These are phyloP conservation scores for Adansonia rubrostipa DNA, from an alignment of 441 rosid genomes.

Conservation along the genomic window DNA sequence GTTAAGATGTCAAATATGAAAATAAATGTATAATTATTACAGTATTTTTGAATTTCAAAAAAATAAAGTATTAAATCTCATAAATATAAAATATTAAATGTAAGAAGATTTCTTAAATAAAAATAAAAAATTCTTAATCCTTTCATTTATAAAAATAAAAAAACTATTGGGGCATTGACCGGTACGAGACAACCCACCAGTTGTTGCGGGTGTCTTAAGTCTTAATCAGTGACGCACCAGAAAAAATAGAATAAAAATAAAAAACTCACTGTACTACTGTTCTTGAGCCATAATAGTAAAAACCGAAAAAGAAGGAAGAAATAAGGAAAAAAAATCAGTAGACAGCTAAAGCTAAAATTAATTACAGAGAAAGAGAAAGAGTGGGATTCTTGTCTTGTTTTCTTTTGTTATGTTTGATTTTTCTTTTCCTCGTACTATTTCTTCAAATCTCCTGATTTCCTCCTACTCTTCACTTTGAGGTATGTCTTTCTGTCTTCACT, in stretches of 20 bases:
- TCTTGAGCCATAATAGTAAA: no score
- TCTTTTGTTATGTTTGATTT: constrained; percentile 11
- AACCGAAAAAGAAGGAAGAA: constrained; percentile 22
- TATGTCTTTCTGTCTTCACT: neutral
- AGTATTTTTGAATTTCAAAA: no score
- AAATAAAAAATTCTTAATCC: no score
- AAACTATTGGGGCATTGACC: constrained; percentile 3
- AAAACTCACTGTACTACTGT: no score
- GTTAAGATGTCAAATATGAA: no score
- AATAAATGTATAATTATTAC: no score
- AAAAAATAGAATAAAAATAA: no score
- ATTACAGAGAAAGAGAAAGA: constrained; percentile 7
- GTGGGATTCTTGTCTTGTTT: constrained; percentile 3
- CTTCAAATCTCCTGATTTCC: constrained; percentile 39
- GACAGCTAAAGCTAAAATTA: no score
- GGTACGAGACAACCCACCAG: constrained; percentile 64
- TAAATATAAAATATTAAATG: no score
- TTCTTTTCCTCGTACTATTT: constrained; percentile 29
- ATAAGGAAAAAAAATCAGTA: neutral
- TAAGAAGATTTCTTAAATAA: no score
- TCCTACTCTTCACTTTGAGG: neutral
- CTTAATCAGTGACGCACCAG: constrained; percentile 19
- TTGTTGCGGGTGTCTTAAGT: constrained; percentile 56
- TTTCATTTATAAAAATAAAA: neutral
- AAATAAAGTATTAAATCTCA: no score